Evolutionary conservation across 805 yeast species (phyloP), one percentile per base, ranked within the genome.

Genomic region (Metschnikowia sp.): DNA sequence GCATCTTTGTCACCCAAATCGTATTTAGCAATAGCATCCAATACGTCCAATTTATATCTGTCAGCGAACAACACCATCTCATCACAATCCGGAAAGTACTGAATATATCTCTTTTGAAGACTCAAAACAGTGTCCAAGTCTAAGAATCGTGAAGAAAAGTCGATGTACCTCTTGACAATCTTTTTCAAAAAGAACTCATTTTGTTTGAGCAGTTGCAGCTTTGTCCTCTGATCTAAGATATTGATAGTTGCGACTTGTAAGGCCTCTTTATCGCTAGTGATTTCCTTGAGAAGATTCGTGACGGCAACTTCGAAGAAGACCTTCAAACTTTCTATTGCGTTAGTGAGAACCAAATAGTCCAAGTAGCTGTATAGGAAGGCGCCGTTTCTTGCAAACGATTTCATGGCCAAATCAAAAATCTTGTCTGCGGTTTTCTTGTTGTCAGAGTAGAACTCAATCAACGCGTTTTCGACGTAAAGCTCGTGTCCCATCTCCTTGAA

Each of bases 281-380:
- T 63, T 36, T 65, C 72, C 37, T 66, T 69, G 49, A 82, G 66
- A 38, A 71, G 55, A 49, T 77, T 81, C 9, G 84, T 79, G 9
- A 86, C 73, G 0, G 90, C 82, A 3, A 86, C 77, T 64, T 94
- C 98, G 62, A 92, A 85, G 33, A 89, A 74, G 8, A 89, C 87
- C 56, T 92, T 84, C 13, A 90, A 86, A 58, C 86, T 81, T 76
- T 59, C 86, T 68, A 68, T 91, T 57, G 84, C 86, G 60, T 84
- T 85, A 28, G 78, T 73, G 50, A 76, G 69, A 18, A 89, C 77
- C 53, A 94, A 69, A 59, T 86, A 91, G 50, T 84, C 79, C 55
- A 92, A 69, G 63, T 92, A 92, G 41, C 78, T 77, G 51, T 76
- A 72, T 32, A 89, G 74, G 60, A 83, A 91, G 22, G 75, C 78